A percentile compares a stretch with the other conserved stretches of the same genome.
Evolutionary conservation across 805 yeast species (phyloP).

Genomic region (Pichia membranifaciens): DNA sequence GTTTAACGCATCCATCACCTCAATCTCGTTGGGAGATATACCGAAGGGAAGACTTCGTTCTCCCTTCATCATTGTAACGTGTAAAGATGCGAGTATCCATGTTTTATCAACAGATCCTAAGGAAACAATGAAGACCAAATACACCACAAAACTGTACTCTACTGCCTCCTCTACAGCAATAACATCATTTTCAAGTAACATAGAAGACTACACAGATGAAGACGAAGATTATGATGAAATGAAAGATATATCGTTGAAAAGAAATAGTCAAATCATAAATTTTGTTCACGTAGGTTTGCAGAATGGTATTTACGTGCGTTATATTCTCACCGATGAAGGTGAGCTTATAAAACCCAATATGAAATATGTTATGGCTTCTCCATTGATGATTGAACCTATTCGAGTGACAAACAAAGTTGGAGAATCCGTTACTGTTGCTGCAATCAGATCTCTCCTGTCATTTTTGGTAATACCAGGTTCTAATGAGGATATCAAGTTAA

Average conservation of each 20-base stretch:
- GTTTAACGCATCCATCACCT: constrained; percentile 44
- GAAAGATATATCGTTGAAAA: constrained; percentile 1
- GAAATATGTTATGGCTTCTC: constrained; percentile 5
- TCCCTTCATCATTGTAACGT: constrained; percentile 61
- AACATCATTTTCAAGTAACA: constrained; percentile 29
- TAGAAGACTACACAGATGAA: constrained; percentile 22
- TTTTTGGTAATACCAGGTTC: constrained; percentile 7
- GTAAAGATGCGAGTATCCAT: constrained; percentile 64
- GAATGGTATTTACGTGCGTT: constrained; percentile 75
- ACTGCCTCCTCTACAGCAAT: constrained; percentile 30
- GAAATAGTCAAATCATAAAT: constrained; percentile 15
- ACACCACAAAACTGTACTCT: constrained; percentile 63
- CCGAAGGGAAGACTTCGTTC: constrained; percentile 43
- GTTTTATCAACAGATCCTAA: constrained; percentile 58
- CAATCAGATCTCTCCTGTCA: constrained; percentile 2
- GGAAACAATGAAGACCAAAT: constrained; percentile 51
- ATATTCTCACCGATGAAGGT: constrained; percentile 59
- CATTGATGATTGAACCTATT: constrained; percentile 1
- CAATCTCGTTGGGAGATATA: constrained; percentile 45
- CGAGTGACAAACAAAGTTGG: not conserved
- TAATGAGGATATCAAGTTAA: constrained; percentile 33
- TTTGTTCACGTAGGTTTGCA: constrained; percentile 71
- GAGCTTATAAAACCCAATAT: constrained; percentile 42
- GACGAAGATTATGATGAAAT: constrained; percentile 9
- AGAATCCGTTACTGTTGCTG: not conserved